phyloP scores from a whole-genome alignment of 371 early-diverging fungal genomes.

The Entomophthora muscae region DNA sequence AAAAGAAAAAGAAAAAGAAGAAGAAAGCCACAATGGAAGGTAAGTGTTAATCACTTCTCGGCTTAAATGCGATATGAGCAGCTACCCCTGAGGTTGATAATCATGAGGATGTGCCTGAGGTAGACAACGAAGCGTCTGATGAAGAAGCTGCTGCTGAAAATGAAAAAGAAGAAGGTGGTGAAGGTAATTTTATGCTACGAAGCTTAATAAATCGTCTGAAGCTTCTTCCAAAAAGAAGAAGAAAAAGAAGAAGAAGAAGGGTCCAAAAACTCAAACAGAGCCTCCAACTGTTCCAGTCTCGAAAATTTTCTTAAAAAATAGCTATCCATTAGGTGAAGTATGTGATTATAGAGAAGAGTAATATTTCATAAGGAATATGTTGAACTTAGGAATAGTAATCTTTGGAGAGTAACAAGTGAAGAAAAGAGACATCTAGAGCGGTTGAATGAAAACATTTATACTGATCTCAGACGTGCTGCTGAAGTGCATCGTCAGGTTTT shows the following conservation, averaged over 20 bases:
- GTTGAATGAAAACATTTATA: constrained; percentile 37
- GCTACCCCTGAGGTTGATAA: neutral
- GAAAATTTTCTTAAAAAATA: constrained; percentile 41
- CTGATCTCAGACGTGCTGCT: constrained; percentile 75
- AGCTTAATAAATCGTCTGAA: neutral
- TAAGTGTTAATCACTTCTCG: too few relatives aligned
- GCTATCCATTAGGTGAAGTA: constrained; percentile 52
- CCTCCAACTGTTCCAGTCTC: constrained; percentile 64
- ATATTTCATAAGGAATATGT: constrained; percentile 9
- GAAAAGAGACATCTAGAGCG: constrained; percentile 58
- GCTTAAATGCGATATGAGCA: neutral
- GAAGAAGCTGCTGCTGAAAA: neutral
- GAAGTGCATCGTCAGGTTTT: constrained; percentile 76
- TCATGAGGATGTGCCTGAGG: neutral
- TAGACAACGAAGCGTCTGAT: neutral
- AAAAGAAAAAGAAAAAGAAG: constrained; percentile 1
- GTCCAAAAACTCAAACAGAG: constrained; percentile 28
- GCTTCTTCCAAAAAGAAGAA: constrained; percentile 12
- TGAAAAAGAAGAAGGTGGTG: neutral
- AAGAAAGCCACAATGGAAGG: neutral
- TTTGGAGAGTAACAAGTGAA: constrained; percentile 60
- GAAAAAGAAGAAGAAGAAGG: constrained; percentile 12
- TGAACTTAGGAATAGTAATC: constrained; percentile 26
- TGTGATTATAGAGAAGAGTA: constrained; percentile 63
- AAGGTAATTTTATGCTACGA: neutral